Evolutionary conservation across 768 basidiomycete genomes (phyloP).

Genomic region (Panus rudis): DNA sequence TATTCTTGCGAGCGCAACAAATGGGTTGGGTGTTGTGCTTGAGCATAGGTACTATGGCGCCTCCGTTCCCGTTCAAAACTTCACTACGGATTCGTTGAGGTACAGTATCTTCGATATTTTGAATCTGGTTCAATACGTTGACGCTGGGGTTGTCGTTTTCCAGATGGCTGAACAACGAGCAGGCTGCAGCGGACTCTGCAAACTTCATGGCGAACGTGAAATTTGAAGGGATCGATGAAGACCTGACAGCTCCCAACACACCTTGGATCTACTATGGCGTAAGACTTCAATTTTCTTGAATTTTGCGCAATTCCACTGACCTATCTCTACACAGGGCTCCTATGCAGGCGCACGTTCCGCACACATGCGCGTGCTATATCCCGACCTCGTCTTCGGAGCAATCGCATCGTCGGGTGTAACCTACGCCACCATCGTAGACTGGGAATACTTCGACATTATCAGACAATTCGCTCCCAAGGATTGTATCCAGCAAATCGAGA

Average conservation of each 20-base stretch:
- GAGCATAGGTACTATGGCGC: conserved; percentile 89
- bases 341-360: conserved; percentile 94
- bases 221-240: conserved; percentile 56
- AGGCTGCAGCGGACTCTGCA: conserved; percentile 82
- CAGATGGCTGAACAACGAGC: conserved; percentile 64
- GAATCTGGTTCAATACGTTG: conserved; percentile 6
- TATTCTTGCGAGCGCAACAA: conserved; percentile 75
- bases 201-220: conserved; percentile 76
- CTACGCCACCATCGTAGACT: conserved; percentile 73
- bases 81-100: conserved; percentile 81
- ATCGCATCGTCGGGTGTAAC: conserved; percentile 91
- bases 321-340: conserved; percentile 49
- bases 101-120: conserved; percentile 19
- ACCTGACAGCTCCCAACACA: conserved; percentile 59
- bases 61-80: conserved; percentile 71
- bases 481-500: conserved; percentile 56
- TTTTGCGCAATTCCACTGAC: neutral
- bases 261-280: conserved; percentile 93
- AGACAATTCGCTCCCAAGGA: conserved; percentile 56
- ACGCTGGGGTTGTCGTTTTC: neutral
- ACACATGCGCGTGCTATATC: conserved; percentile 84
- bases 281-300: conserved; percentile 16
- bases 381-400: conserved; percentile 80
- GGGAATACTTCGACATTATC: conserved; percentile 88
- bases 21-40: conserved; percentile 79